Evolutionary conservation across 495 filamentous ascomycete species (phyloP), one percentile per base, ranked within the genome.

Genomic region (Aeminium ludgeri): DNA sequence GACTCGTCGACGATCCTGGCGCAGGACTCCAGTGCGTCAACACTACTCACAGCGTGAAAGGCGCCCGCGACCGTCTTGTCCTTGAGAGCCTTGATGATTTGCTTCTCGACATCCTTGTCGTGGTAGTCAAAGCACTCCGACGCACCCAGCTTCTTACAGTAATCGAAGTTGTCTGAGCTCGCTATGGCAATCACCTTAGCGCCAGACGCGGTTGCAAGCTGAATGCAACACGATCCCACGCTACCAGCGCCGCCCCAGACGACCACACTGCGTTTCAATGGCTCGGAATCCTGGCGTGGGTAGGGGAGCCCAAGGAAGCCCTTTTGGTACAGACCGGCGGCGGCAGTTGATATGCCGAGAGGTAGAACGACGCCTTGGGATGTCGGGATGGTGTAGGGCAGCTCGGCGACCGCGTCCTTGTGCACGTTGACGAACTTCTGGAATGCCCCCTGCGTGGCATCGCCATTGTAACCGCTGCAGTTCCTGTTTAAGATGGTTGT

Each of bases 341-440:
- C 57, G 10, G 70, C 67, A 1, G 71, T 73, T 0, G 61, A 59
- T 19, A 68, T 43, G 1, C 55, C 56, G 11, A 70, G 54, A 1
- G 69, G 68, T 3, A 73, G 53, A 2, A 71, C 68, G 3, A 50
- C 54, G 8, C 62, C 69, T 11, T 59, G 48, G 6, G 55, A 58
- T 36, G 61, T 66, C 11, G 58, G 36, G 18, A 73, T 48, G 16
- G 44, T 37, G 16, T 58, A 57, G 0, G 71, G 68, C 16, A 75
- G 51, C 19, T 34, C 36, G 0, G 59, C 20, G 3, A 57, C 47
- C 34, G 59, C 30, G 17, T 30, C 15, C 10, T 43, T 29, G 0
- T 28, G 45, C 2, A 45, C 46, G 18, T 49, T 17, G 10, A 34
- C 30, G 15, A 36, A 46, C 27, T 41, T 43, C 33, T 53, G 50